phyloP scores from a whole-genome alignment of 2,329 filamentous ascomycete species.

The Calonectria ilicicola region DNA sequence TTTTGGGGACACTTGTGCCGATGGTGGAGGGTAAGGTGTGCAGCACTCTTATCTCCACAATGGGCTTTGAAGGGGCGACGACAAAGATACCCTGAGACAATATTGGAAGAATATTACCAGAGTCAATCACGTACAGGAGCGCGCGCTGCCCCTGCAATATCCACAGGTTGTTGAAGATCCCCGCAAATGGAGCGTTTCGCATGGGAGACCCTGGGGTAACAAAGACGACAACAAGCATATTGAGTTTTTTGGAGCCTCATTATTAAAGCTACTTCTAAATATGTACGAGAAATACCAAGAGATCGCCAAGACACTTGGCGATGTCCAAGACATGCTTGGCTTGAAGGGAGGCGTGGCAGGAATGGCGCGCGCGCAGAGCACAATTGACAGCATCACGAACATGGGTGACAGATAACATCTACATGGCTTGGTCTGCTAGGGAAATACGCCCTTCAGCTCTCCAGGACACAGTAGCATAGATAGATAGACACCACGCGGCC shows the following conservation, averaged over 20 bases:
- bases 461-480: too few species aligned
- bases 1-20: background rate
- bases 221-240: background rate
- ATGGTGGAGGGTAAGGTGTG: background rate
- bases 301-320: slow-evolving; percentile 1
- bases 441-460: background rate
- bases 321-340: background rate
- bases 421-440: background rate
- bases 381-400: background rate
- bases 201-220: background rate
- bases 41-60: background rate
- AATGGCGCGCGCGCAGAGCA: background rate
- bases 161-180: background rate
- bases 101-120: background rate
- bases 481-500: background rate
- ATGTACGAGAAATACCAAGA: background rate
- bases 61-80: background rate
- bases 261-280: background rate
- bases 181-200: background rate
- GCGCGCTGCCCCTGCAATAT: background rate
- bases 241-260: background rate
- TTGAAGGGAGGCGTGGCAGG: background rate
- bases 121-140: background rate
- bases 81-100: background rate
- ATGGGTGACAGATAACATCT: background rate